phyloP scores from a whole-genome alignment of 495 filamentous ascomycete genomes.

The Aspergillus funiculosus region DNA sequence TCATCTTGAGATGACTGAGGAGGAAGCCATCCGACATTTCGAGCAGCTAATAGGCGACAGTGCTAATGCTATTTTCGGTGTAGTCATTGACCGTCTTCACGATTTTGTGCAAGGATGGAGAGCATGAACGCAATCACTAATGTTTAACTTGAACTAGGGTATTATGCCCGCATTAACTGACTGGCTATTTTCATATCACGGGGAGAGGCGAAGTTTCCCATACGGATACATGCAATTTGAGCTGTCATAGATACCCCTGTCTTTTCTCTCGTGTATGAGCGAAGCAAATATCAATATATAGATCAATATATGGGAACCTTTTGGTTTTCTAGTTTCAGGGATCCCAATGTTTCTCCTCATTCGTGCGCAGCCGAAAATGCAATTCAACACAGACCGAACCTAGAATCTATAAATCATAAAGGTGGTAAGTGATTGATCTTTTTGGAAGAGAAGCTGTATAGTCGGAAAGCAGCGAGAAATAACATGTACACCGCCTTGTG shows the following conservation, averaged over 20 bases:
- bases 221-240: no score
- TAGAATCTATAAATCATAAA: no score
- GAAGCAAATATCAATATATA: no score
- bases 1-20: slow-evolving; percentile 85
- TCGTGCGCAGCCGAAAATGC: background rate
- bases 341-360: no score
- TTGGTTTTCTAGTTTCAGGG: no score
- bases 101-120: slow-evolving; percentile 88
- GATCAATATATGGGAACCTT: no score
- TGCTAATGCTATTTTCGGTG: slow-evolving; percentile 78
- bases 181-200: no score
- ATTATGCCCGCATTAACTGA: no score
- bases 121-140: slow-evolving; percentile 43
- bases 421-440: no score
- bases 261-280: no score
- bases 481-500: background rate
- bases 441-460: background rate
- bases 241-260: slow-evolving; percentile 2
- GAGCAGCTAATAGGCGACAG: slow-evolving; percentile 85
- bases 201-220: no score
- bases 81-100: slow-evolving; percentile 92
- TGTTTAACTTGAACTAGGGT: background rate
- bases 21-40: slow-evolving; percentile 83
- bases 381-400: no score
- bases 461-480: background rate